Percentiles rank a stretch among this genome's conserved stretches.
phyloP scores from a whole-genome alignment of 306 rosid genomes.

The Astragalus glycyphyllos region DNA sequence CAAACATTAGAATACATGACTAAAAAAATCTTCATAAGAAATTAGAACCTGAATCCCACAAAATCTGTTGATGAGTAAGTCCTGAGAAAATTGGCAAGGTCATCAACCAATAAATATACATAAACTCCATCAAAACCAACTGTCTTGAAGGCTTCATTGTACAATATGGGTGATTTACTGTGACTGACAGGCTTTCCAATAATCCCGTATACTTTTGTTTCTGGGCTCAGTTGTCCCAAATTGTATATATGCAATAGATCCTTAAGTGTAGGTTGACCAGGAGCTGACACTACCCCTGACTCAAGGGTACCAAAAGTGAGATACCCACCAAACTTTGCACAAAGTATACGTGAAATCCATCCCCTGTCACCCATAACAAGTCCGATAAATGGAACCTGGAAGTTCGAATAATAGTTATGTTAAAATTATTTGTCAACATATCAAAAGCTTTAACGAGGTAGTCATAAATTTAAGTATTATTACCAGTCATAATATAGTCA shows the following conservation, averaged over 20 bases:
- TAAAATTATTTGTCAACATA: constrained; percentile 32
- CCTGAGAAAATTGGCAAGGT: constrained; percentile 68
- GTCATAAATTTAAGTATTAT: constrained; percentile 26
- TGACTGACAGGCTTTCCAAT: constrained; percentile 93
- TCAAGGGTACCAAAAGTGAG: constrained; percentile 88
- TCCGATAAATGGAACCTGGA: constrained; percentile 89
- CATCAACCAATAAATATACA: constrained; percentile 85
- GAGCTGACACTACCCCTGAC: constrained; percentile 84
- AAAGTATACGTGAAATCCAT: constrained; percentile 76
- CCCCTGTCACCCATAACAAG: constrained; percentile 97
- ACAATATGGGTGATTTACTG: constrained; percentile 83
- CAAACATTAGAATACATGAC: constrained; percentile 34
- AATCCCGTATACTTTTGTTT: constrained; percentile 83
- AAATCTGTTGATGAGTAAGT: constrained; percentile 84
- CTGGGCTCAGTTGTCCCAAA: constrained; percentile 69
- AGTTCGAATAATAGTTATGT: constrained; percentile 38
- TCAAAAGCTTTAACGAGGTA: constrained; percentile 13
- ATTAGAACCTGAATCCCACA: constrained; percentile 84
- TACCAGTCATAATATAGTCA: constrained; percentile 29
- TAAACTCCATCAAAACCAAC: constrained; percentile 75
- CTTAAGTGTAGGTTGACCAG: constrained; percentile 90
- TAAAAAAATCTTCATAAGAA: constrained; percentile 35
- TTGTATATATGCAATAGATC: constrained; percentile 78
- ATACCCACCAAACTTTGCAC: constrained; percentile 91
- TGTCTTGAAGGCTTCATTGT: constrained; percentile 79